Conservation (phyloP, 164 flowering plant genomes). For the Hamamelis virginiana region DNA sequence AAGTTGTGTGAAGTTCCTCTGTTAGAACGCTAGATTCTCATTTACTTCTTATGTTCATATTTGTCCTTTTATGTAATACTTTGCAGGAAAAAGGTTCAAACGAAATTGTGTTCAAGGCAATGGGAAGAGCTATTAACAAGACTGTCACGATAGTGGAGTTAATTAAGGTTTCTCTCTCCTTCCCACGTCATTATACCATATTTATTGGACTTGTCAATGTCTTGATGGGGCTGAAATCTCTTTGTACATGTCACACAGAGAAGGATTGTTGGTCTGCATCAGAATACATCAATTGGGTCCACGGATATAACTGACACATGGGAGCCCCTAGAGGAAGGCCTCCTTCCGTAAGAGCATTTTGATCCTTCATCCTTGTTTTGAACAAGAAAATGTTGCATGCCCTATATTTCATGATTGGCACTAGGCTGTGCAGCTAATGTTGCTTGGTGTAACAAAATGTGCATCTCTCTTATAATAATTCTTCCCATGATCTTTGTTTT, state of each 20-base stretch:
- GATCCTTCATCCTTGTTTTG: constrained; percentile 5
- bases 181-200: neutral
- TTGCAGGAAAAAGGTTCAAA: constrained; percentile 70
- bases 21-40: too few species aligned
- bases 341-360: constrained; percentile 60
- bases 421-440: neutral
- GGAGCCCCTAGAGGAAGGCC: constrained; percentile 95
- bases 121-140: constrained; percentile 94
- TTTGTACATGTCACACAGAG: constrained; percentile 45
- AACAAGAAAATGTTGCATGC: neutral
- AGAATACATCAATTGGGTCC: constrained; percentile 71
- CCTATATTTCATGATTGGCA: neutral
- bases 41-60: neutral
- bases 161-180: constrained; percentile 53
- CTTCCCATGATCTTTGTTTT: constrained; percentile 5
- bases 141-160: constrained; percentile 84
- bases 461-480: neutral
- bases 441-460: neutral
- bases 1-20: too few species aligned
- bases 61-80: neutral
- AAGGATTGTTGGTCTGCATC: constrained; percentile 88
- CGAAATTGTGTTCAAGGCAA: constrained; percentile 84
- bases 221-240: constrained; percentile 1
- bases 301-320: constrained; percentile 84
- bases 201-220: neutral